Evolutionary conservation across 2,329 filamentous ascomycete species (phyloP).

Genomic region (Aspergillus sp.): DNA sequence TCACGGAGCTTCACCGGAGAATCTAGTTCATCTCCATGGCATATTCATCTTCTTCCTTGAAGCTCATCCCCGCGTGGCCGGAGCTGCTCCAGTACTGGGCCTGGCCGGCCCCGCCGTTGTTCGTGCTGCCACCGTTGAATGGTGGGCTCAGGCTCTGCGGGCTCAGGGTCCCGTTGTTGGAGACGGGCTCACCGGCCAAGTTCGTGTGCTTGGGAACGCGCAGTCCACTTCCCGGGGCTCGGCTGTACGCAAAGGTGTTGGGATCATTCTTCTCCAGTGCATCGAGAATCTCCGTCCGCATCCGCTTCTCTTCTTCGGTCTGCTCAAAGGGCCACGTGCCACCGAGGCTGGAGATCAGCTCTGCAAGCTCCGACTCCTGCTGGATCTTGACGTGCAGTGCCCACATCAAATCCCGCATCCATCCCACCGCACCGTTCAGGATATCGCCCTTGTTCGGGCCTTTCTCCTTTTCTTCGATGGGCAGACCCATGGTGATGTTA

Average conservation of each 20-base stretch:
- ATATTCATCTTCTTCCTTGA: constrained; percentile 95
- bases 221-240: constrained; percentile 77
- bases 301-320: constrained; percentile 89
- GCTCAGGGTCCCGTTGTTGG: constrained; percentile 48
- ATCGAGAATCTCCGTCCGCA: constrained; percentile 90
- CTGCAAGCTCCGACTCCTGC: constrained; percentile 82
- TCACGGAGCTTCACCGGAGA: not conserved
- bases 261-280: constrained; percentile 78
- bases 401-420: constrained; percentile 98
- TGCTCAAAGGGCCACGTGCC: constrained; percentile 76
- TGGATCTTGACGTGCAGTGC: constrained; percentile 85
- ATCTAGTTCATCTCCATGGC: constrained; percentile 66
- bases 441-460: constrained; percentile 99
- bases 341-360: constrained; percentile 70
- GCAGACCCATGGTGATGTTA: constrained; percentile 88
- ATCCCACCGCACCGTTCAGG: constrained; percentile 92
- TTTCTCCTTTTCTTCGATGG: constrained; percentile 96
- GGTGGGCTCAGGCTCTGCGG: constrained; percentile 67
- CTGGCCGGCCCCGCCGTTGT: constrained; percentile 46
- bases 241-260: constrained; percentile 77
- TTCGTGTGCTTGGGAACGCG: constrained; percentile 93
- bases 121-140: constrained; percentile 68
- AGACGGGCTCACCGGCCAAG: constrained; percentile 75
- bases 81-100: constrained; percentile 54
- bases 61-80: constrained; percentile 61